Conservation (phyloP, 257 asterid genomes). For the Echium plantagineum region DNA sequence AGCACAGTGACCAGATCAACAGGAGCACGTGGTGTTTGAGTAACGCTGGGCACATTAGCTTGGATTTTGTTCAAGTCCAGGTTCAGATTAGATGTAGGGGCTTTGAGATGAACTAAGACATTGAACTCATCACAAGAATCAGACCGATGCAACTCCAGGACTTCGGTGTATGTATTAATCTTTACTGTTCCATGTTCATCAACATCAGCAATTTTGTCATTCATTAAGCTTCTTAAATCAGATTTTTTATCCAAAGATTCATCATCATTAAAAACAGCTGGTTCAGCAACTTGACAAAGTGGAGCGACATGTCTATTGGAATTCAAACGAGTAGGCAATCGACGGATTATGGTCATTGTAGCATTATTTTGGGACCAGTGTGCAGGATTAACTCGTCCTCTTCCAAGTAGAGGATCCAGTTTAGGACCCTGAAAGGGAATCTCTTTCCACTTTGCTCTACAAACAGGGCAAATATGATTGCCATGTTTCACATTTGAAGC, state of each 20-base stretch:
- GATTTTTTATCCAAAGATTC: slow-evolving; percentile 55
- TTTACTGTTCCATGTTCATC: slow-evolving; percentile 32
- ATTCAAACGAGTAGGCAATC: slow-evolving; percentile 61
- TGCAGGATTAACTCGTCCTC: slow-evolving; percentile 43
- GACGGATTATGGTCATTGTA: slow-evolving; percentile 49
- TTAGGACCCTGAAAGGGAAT: slow-evolving; percentile 21
- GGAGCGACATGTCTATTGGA: slow-evolving; percentile 34
- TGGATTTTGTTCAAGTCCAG: slow-evolving; percentile 22
- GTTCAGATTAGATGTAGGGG: slow-evolving; percentile 60
- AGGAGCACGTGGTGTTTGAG: slow-evolving; percentile 66
- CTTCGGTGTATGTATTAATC: slow-evolving; percentile 60
- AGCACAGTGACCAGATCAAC: slow-evolving; percentile 91
- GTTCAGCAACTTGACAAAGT: slow-evolving; percentile 52
- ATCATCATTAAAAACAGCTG: slow-evolving; percentile 72
- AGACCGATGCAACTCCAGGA: slow-evolving; percentile 44
- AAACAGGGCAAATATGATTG: no score
- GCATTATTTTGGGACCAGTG: slow-evolving; percentile 51
- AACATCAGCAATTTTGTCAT: slow-evolving; percentile 12
- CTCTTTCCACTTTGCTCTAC: no score
- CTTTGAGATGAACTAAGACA: slow-evolving; percentile 65
- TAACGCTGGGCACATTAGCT: slow-evolving; percentile 20
- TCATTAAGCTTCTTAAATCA: slow-evolving; percentile 17
- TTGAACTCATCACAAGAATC: slow-evolving; percentile 37
- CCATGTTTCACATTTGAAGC: no score
- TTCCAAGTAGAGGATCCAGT: slow-evolving; percentile 34